These are phyloP conservation scores for Plasmopara viticola DNA, from an alignment of 352 stramenopile genomes.

Conservation along the genomic window DNA sequence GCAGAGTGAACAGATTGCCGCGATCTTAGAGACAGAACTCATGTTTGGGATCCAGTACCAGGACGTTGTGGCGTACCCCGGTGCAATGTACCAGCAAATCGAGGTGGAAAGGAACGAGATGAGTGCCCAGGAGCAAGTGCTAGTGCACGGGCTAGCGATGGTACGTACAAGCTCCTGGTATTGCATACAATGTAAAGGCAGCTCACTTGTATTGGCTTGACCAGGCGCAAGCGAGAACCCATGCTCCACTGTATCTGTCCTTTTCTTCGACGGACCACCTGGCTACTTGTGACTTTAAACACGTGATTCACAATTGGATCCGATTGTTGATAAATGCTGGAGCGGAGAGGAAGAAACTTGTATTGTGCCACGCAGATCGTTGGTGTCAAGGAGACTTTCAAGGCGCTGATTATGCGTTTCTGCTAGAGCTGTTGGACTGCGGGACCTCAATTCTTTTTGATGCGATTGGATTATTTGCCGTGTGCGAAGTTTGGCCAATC, in stretches of 20 bases:
- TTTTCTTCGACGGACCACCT: slow-evolving; percentile 29
- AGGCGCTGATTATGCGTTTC: slow-evolving; percentile 21
- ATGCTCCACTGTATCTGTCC: slow-evolving; percentile 61
- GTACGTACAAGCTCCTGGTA: slow-evolving; percentile 3
- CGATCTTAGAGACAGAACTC: slow-evolving; percentile 56
- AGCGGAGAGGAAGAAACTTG: slow-evolving; percentile 38
- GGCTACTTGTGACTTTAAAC: slow-evolving; percentile 4
- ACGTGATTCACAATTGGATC: slow-evolving; percentile 33
- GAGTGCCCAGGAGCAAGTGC: slow-evolving; percentile 20
- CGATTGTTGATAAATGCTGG: slow-evolving; percentile 26
- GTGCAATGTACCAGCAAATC: slow-evolving; percentile 68
- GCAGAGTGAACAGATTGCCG: slow-evolving; percentile 44
- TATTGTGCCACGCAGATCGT: slow-evolving; percentile 66
- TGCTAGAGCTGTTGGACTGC: slow-evolving; percentile 31
- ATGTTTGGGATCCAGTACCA: slow-evolving; percentile 46
- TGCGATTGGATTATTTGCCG: slow-evolving; percentile 52
- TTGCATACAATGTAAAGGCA: neutral
- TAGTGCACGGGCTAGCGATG: slow-evolving; percentile 32
- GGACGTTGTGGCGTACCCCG: slow-evolving; percentile 21
- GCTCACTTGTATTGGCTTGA: neutral
- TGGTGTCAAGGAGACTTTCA: slow-evolving; percentile 32
- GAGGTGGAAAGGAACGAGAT: slow-evolving; percentile 13
- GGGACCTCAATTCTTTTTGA: slow-evolving; percentile 56
- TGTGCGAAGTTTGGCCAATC: slow-evolving; percentile 43
- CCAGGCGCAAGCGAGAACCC: slow-evolving; percentile 46